These are phyloP conservation scores for Nemania serpens DNA, from an alignment of 2,329 filamentous ascomycete species.

Conservation along the genomic window DNA sequence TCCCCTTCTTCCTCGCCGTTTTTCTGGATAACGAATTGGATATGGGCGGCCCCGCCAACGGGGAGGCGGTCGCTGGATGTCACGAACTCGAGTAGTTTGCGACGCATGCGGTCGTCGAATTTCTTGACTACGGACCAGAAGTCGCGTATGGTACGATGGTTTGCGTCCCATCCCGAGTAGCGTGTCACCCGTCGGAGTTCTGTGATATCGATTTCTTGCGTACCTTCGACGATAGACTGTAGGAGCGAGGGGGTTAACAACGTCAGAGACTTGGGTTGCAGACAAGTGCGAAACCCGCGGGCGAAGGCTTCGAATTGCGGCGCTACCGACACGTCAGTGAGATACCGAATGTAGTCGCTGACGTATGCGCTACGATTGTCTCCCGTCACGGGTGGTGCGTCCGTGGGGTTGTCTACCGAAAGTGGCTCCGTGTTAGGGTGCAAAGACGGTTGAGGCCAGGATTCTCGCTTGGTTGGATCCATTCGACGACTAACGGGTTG, in stretches of 20 bases:
- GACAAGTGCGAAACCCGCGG: constrained; percentile 76
- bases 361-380: constrained; percentile 79
- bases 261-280: constrained; percentile 70
- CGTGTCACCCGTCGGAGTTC: constrained; percentile 72
- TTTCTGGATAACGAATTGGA: constrained; percentile 83
- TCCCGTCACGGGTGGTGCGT: constrained; percentile 77
- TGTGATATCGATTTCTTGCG: constrained; percentile 76
- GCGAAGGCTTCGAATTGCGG: constrained; percentile 82
- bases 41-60: constrained; percentile 78
- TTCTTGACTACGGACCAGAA: constrained; percentile 83
- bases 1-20: constrained; percentile 67
- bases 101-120: constrained; percentile 71
- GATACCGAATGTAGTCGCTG: constrained; percentile 81
- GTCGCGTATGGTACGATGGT: constrained; percentile 70
- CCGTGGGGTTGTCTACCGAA: constrained; percentile 49
- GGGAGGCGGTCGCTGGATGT: constrained; percentile 91
- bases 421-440: constrained; percentile 33
- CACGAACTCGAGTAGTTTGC: constrained; percentile 86
- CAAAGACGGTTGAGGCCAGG: constrained; percentile 60
- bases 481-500: constrained; percentile 62
- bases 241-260: constrained; percentile 74
- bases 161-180: constrained; percentile 80
- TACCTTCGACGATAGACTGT: constrained; percentile 81
- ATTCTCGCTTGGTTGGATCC: constrained; percentile 46
- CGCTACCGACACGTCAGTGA: constrained; percentile 76